Conservation (phyloP, 2,329 filamentous ascomycete genomes). For the Thyridium curvatum region DNA sequence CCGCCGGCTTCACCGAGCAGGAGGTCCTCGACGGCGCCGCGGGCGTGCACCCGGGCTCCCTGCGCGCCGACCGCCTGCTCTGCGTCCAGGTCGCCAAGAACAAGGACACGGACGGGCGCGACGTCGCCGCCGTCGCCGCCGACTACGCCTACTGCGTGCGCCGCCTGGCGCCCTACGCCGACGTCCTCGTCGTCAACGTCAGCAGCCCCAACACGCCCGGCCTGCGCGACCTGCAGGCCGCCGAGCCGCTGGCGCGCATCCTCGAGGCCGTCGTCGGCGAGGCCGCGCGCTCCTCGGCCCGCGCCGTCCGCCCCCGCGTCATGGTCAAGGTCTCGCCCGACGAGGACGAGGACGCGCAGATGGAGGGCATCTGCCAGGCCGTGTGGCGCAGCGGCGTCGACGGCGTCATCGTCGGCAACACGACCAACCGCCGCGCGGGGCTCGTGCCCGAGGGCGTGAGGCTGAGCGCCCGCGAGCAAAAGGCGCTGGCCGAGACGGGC, state of each 20-base stretch:
- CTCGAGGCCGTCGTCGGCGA: constrained; percentile 77
- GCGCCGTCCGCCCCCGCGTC: constrained; percentile 70
- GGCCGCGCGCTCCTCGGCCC: constrained; percentile 54
- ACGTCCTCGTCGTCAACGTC: constrained; percentile 96
- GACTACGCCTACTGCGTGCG: constrained; percentile 88
- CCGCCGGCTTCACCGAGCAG: constrained; percentile 62
- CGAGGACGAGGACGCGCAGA: constrained; percentile 78
- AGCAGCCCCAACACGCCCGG: constrained; percentile 95
- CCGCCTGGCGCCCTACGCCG: constrained; percentile 77
- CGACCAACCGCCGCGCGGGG: constrained; percentile 75
- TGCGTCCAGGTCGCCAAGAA: constrained; percentile 97
- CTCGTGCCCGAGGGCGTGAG: constrained; percentile 61
- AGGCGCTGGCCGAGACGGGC: constrained; percentile 67
- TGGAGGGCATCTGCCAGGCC: constrained; percentile 82
- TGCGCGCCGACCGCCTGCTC: constrained; percentile 68
- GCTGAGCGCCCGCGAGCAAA: constrained; percentile 60
- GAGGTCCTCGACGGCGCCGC: constrained; percentile 68
- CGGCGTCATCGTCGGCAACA: constrained; percentile 95
- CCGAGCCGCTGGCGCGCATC: constrained; percentile 75
- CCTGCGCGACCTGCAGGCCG: constrained; percentile 77
- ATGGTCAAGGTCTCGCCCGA: constrained; percentile 99
- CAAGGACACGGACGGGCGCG: constrained; percentile 79
- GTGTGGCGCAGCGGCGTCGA: constrained; percentile 82
- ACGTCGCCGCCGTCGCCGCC: constrained; percentile 74
- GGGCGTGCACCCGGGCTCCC: constrained; percentile 74